Percentiles rank a stretch among this genome's conserved stretches.
Evolutionary conservation across 139 green algal species (phyloP).

Genomic region (Ulvella scutata): DNA sequence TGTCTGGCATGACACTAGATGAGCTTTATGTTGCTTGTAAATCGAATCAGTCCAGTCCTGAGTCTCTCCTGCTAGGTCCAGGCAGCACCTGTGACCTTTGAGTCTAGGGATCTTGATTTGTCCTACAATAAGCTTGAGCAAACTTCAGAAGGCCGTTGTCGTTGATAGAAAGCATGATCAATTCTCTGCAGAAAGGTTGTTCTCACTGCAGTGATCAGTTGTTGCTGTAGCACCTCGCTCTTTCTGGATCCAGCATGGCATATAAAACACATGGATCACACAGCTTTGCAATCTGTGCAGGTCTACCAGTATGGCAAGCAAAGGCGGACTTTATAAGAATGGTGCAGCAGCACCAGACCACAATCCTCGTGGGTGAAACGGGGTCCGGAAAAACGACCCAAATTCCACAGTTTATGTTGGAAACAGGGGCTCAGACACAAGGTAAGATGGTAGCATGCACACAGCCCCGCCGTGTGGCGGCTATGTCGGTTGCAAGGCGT

Average conservation of each 20-base stretch:
- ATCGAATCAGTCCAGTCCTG: too few species aligned
- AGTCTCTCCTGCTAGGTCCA: too few species aligned
- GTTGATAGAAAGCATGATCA: neutral
- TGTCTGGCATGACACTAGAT: too few species aligned
- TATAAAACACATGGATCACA: neutral
- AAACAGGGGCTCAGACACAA: slow-evolving; percentile 62
- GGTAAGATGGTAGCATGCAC: slow-evolving; percentile 61
- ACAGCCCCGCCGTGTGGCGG: slow-evolving; percentile 77
- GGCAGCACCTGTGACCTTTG: too few species aligned
- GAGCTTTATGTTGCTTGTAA: too few species aligned
- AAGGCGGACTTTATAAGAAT: slow-evolving; percentile 85
- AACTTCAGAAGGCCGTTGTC: too few species aligned
- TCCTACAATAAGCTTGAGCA: too few species aligned
- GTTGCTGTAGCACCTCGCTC: neutral
- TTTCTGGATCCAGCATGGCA: neutral
- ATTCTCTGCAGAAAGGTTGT: neutral
- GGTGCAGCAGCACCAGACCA: slow-evolving; percentile 84
- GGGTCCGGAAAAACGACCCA: slow-evolving; percentile 98
- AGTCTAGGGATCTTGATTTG: too few species aligned
- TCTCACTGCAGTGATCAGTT: neutral
- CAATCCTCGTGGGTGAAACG: slow-evolving; percentile 96
- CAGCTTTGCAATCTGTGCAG: slow-evolving; percentile 21
- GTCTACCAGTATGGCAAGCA: slow-evolving; percentile 91
- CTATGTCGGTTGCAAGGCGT: slow-evolving; percentile 61
- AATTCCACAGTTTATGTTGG: slow-evolving; percentile 92